phyloP scores from a whole-genome alignment of 2,329 filamentous ascomycete species.

The Diplodia scrobiculata region DNA sequence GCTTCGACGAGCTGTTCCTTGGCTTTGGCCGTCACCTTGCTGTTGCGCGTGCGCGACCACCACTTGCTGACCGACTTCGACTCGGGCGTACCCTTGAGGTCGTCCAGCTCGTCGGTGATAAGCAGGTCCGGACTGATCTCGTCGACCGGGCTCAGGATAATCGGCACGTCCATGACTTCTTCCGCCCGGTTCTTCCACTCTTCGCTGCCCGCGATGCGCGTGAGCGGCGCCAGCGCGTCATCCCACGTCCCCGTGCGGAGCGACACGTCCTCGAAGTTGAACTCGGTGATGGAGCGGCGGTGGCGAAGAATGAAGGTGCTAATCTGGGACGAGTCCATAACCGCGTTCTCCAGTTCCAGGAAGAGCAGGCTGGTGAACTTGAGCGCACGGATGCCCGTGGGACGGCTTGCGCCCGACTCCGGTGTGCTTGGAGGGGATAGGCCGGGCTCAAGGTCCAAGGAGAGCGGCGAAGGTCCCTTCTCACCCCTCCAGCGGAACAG shows the following conservation, averaged over 20 bases:
- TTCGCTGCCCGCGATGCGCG: conserved; percentile 48
- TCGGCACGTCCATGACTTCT: conserved; percentile 46
- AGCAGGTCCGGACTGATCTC: conserved; percentile 40
- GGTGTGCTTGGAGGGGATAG: conserved; percentile 58
- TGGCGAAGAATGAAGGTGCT: conserved; percentile 68
- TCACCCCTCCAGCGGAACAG: conserved; percentile 75
- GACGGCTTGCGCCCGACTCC: conserved; percentile 36
- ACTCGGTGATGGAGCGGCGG: conserved; percentile 68
- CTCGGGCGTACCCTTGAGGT: conserved; percentile 35
- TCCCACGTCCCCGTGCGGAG: conserved; percentile 77
- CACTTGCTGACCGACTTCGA: conserved; percentile 39
- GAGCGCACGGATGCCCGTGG: conserved; percentile 44
- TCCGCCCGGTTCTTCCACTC: conserved; percentile 40
- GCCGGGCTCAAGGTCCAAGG: conserved; percentile 69
- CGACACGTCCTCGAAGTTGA: conserved; percentile 76
- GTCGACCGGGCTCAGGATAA: conserved; percentile 43
- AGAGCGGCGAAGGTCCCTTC: conserved; percentile 73
- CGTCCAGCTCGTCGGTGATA: conserved; percentile 37
- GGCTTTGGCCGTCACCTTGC: conserved; percentile 30
- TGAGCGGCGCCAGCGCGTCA: conserved; percentile 74
- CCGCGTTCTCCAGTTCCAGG: conserved; percentile 71
- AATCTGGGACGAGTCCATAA: conserved; percentile 71
- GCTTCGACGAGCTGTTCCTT: conserved; percentile 44
- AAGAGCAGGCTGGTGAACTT: conserved; percentile 68
- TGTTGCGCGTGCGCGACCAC: conserved; percentile 36